Base-by-base conservation (phyloP, 192 early-diverging fungal species). In the Diversispora epigaea region DNA sequence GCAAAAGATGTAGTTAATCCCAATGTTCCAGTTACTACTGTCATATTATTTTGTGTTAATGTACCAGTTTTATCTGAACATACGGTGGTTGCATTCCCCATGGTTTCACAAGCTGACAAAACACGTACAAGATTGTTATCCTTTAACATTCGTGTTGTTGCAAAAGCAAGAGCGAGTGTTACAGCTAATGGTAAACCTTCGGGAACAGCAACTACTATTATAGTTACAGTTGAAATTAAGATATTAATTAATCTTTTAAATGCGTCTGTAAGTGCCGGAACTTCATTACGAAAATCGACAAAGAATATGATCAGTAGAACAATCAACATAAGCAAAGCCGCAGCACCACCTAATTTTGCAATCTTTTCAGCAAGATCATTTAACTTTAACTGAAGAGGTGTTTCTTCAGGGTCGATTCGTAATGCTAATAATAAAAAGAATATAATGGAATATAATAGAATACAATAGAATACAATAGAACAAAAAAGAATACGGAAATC, bases 21-120 rank as follows among this genome's bases (percentile, higher is more conserved):
- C 43, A 97, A 77, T 50, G 89, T 87, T 55, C 95, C 96, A 12
- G 90, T 86, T 25, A 96, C 95, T n/a, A 98, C 94, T 3, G 94
- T 94, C 98, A 99, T 99, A 67, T 88, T 86, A 86, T 99, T 99
- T 74, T 96, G 93, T 3, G 98, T 99, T 49, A 98, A 83, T 11
- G 98, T 99, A 22, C 98, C 98, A 0, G 98, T 99, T 81, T 99
- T 99, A 84, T 99, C 98, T 17, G 95, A 96, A 82, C 98, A 99
- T 39, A 99, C 89, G 0, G 97, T 97, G 8, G 96, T 99, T 10
- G 98, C 98, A 77, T 96, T 97, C 62, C 92, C 92, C 98, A 99
- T 99, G 21, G 96, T 98, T 81, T 99, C 98, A 81, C 98, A 99
- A 9, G 98, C 94, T 40, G 93, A 90, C 12, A 99, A 84, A 62